A percentile compares a stretch with the other conserved stretches of the same genome.
phyloP scores from a whole-genome alignment of 352 stramenopile genomes.

The Globisporangium rhizosaccharum region DNA sequence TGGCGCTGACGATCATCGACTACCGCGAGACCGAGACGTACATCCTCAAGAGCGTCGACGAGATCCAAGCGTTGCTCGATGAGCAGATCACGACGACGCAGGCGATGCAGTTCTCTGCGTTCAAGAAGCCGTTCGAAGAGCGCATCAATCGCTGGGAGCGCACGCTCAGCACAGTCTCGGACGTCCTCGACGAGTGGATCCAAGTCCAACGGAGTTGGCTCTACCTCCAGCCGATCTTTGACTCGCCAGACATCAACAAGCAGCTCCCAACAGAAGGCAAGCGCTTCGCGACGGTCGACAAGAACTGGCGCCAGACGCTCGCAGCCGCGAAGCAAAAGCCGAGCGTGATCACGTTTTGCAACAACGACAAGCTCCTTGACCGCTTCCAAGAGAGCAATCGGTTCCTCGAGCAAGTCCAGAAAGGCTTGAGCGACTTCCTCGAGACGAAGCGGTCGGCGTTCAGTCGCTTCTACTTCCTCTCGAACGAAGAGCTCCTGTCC shows the following conservation, averaged over 20 bases:
- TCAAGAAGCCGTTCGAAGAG: slow-evolving; percentile 94
- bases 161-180: slow-evolving; percentile 85
- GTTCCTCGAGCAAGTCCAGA: slow-evolving; percentile 94
- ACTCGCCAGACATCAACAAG: slow-evolving; percentile 95
- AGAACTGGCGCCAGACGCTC: slow-evolving; percentile 93
- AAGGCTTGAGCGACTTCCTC: slow-evolving; percentile 93
- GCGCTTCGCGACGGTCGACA: slow-evolving; percentile 92
- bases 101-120: slow-evolving; percentile 93
- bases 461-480: slow-evolving; percentile 94
- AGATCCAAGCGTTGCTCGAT: slow-evolving; percentile 91
- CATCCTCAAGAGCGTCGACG: slow-evolving; percentile 92
- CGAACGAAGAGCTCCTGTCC: slow-evolving; percentile 93
- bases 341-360: slow-evolving; percentile 88
- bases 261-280: slow-evolving; percentile 93
- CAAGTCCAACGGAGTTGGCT: slow-evolving; percentile 93
- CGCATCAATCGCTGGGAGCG: slow-evolving; percentile 90
- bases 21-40: slow-evolving; percentile 92
- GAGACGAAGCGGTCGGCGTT: slow-evolving; percentile 93
- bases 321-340: slow-evolving; percentile 79
- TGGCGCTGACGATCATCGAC: slow-evolving; percentile 83
- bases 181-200: slow-evolving; percentile 94
- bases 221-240: slow-evolving; percentile 96
- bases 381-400: slow-evolving; percentile 92
- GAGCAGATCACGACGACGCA: slow-evolving; percentile 95
- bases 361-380: slow-evolving; percentile 90